Base-by-base conservation (phyloP, 2,329 filamentous ascomycete genomes). In the Hortaea werneckii region DNA sequence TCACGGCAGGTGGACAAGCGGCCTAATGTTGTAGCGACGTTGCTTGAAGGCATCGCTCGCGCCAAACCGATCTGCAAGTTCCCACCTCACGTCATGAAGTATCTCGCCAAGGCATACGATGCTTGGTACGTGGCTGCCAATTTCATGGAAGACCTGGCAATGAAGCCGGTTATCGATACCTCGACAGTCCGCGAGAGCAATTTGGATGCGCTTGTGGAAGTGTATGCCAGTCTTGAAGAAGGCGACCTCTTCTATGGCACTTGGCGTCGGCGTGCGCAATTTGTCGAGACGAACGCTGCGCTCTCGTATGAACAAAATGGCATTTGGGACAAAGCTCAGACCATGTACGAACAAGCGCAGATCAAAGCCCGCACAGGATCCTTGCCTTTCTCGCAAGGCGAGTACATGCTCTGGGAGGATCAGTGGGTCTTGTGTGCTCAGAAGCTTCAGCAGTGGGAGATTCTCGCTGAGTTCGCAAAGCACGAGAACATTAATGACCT, bases 321-420 rank as follows among this genome's bases (percentile, higher is more conserved):
- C 41, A 94, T 96, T 79, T 98, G 92, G 94, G 92, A 98, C 59
- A 96, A 96, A 67, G 89, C 94, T 1, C 94, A 98, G 68, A 85
- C 86, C 60, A 83, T 95, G 71, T 98, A 96, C 65, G 92, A 99
- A 66, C 83, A 83, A 46, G 92, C 94, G 0, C 94, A 98, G 66
- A 87, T 98, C 64, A 98, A 96, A 65, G 92, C 94, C 39, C 80
- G 94, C 40, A 96, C 90, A 0, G 92, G 89, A 43, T 87, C 90
- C n/a, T 80, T 96, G 50, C 90, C 92, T 0, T 96, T 95, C 65
- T 95, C 90, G 1, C 86, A 94, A 58, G 88, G 83, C 29, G 92
- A 99, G 66, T 99, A 99, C 67, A 95, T 94, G 79, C 77, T 99
- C 1, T 99, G 92, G 92, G 92, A 99, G 67, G 92, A 99, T 61